phyloP scores from a whole-genome alignment of 2,329 filamentous ascomycete genomes.

The Cadophora malorum region DNA sequence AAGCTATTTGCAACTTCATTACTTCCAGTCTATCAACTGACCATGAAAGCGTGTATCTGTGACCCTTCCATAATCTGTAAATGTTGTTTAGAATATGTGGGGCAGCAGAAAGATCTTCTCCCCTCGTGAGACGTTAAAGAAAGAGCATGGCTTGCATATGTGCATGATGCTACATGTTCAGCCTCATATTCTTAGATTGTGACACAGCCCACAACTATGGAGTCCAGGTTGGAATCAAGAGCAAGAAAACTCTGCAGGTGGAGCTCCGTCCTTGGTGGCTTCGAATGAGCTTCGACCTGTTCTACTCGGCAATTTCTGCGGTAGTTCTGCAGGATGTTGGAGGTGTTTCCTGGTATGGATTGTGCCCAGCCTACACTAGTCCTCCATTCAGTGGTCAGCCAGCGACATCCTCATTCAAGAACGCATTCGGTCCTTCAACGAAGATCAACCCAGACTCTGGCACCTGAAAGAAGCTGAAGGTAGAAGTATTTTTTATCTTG shows the following conservation, averaged over 20 bases:
- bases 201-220: constrained; percentile 1
- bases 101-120: background rate
- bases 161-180: constrained; percentile 1
- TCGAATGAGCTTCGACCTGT: background rate
- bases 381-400: background rate
- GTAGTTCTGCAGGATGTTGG: background rate
- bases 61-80: background rate
- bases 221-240: background rate
- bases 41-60: background rate
- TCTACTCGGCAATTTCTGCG: background rate
- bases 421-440: background rate
- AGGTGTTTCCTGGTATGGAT: background rate
- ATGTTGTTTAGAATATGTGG: background rate
- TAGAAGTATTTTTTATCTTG: background rate
- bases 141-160: background rate
- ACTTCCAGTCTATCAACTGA: background rate
- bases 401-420: background rate
- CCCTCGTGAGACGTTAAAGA: background rate
- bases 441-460: background rate
- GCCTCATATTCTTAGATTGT: background rate
- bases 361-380: background rate
- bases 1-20: background rate
- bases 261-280: background rate
- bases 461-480: background rate
- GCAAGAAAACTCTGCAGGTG: background rate